Conservation (phyloP, 805 yeast genomes). For the Monosporozyma yasuniensis region DNA sequence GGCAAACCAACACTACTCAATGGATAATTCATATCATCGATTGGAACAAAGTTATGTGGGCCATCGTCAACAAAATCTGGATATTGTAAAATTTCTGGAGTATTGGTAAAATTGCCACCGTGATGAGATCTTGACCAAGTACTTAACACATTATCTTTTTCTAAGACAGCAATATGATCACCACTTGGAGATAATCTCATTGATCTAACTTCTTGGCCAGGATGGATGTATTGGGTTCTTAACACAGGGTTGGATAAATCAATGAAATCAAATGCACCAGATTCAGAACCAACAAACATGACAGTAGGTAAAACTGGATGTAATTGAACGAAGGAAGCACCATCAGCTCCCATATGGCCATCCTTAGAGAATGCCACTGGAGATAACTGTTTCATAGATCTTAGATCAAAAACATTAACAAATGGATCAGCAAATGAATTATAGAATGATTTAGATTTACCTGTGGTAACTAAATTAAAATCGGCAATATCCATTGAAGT, state of each 20-base stretch:
- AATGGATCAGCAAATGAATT: conserved; percentile 62
- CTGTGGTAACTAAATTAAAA: conserved; percentile 67
- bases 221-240: conserved; percentile 29
- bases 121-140: conserved; percentile 25
- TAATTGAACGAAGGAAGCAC: conserved; percentile 73
- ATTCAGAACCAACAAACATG: conserved; percentile 59
- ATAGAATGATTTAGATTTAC: conserved; percentile 60
- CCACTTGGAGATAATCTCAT: conserved; percentile 47
- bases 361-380: conserved; percentile 73
- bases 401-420: conserved; percentile 71
- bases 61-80: conserved; percentile 40
- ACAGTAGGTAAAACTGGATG: conserved; percentile 83
- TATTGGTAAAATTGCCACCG: conserved; percentile 23
- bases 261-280: conserved; percentile 78
- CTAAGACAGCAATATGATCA: conserved; percentile 64
- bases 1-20: conserved; percentile 78
- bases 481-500: conserved; percentile 61
- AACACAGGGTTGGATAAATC: conserved; percentile 72
- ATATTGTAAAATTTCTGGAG: conserved; percentile 41
- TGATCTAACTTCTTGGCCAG: conserved; percentile 27
- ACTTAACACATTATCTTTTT: conserved; percentile 44
- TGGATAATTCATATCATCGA: conserved; percentile 45
- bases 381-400: conserved; percentile 58
- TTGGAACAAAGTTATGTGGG: conserved; percentile 17
- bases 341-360: conserved; percentile 43